Base-by-base conservation (phyloP, 352 stramenopile species). In the Globisporangium spinosum region DNA sequence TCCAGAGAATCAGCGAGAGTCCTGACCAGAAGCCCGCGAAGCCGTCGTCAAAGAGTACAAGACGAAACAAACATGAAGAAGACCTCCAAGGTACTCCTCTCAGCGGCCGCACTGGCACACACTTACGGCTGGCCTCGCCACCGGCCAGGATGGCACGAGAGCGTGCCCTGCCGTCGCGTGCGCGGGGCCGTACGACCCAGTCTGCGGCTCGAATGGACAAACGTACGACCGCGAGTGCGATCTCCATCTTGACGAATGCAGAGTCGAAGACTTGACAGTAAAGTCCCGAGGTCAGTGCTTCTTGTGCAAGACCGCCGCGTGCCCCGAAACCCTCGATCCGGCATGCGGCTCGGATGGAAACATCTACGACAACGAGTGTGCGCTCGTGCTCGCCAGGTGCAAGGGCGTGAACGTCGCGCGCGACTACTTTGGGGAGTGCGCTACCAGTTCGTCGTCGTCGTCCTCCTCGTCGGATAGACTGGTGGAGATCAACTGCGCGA, bases 381-480 rank as follows among this genome's bases (percentile, higher is more conserved):
- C 53, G 23, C 53, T 58, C 53, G 25, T 58, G 53, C 53, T 58
- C 53, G 53, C 53, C 53, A 58, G 22, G 53, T 35, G 53, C 53
- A 58, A 35, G 5, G 53, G 53, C 23, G 53, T 35, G 12, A 12
- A 58, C 4, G 53, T 58, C 22, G 53, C 12, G 25, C 53, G 27
- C 23, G 23, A 13, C 10, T 12, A 35, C 22, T 58, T 58, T 27
- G 25, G 53, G 6, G 27, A 20, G 22, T 58, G 25, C 25, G 13
- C 3, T 13, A 6, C 49, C 22, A 9, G 27, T 29, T 29, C 27
- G 27, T 29, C n/a, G 2, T 10, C 15, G 22, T 56, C n/a, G 6
- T 17, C 5, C 20, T 54, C 32, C 7, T 12, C 8, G 7, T 38
- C 32, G 32, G 32, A 38, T 38, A 38, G 32, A 38, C 32, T 38